Conservation (phyloP, 176 grass and related monocot species). For the Paspalum vaginatum region DNA sequence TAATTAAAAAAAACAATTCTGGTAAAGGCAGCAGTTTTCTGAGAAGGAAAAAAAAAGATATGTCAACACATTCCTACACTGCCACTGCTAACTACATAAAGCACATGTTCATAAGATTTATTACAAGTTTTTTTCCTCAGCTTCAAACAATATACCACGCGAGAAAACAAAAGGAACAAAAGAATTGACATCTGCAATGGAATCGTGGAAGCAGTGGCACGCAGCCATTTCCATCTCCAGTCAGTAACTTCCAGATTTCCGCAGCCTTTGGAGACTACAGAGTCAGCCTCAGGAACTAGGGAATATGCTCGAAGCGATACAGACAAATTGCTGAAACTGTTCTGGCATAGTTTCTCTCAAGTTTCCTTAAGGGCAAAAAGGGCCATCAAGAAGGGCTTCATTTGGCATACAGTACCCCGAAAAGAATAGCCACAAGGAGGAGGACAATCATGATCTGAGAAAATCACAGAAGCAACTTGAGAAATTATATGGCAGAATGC, state of each 20-base stretch:
- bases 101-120: background rate
- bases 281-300: background rate
- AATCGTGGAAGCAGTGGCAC: constrained; percentile 1
- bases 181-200: background rate
- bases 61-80: background rate
- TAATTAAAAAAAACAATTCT: no score
- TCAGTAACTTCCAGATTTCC: background rate
- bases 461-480: constrained; percentile 34
- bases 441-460: constrained; percentile 60
- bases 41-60: no score
- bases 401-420: constrained; percentile 54
- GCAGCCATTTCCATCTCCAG: background rate
- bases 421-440: constrained; percentile 63
- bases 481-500: background rate
- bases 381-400: constrained; percentile 15
- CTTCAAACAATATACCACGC: background rate
- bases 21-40: background rate
- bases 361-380: background rate
- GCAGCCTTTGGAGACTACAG: background rate
- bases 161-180: constrained; percentile 17
- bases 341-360: background rate
- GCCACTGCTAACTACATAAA: background rate
- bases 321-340: background rate
- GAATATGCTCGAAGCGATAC: background rate
- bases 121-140: background rate